Base-by-base conservation (phyloP, 2,329 filamentous ascomycete genomes). In the Aplosporella prunicola region DNA sequence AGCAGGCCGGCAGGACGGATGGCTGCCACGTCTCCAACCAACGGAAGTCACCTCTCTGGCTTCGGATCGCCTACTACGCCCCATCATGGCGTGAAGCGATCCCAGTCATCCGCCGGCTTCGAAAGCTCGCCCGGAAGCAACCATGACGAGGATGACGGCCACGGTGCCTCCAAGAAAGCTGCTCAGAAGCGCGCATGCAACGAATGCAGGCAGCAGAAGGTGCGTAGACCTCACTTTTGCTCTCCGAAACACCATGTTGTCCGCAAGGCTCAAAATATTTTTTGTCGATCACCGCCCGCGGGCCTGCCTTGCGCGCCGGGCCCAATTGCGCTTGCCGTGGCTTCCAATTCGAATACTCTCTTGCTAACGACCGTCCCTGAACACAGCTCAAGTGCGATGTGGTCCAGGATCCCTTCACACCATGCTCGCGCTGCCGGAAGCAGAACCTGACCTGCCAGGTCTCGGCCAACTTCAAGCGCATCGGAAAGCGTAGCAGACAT, bases 191-290 rank as follows among this genome's bases (percentile, higher is more conserved):
- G 84, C 51, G 83, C 83, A 5, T 89, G 83, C 61, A 88, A 88
- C 54, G 82, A 89, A 60, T 89, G 82, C 56, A 73, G 82, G 44
- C 83, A 89, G 62, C 83, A 89, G 61, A 89, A 89, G 69, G 82
- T 85, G 71, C 66, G 52, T 46, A 24, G n/a, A 24, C 22, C 22
- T 5, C 27, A 13, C 27, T n/a, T n/a, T n/a, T n/a, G n/a, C n/a
- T n/a, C n/a, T n/a, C n/a, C n/a, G n/a, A n/a, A n/a, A n/a, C n/a
- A n/a, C n/a, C n/a, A n/a, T n/a, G n/a, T n/a, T n/a, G n/a, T n/a
- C n/a, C n/a, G n/a, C n/a, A n/a, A n/a, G n/a, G n/a, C n/a, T n/a
- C n/a, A n/a, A n/a, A n/a, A n/a, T n/a, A n/a, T n/a, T n/a, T 10
- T 24, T 20, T n/a, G n/a, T 14, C 22, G 16, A 9, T 27, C 26